phyloP scores from a whole-genome alignment of 306 rosid genomes.

The Trichosanthes cucumerina region DNA sequence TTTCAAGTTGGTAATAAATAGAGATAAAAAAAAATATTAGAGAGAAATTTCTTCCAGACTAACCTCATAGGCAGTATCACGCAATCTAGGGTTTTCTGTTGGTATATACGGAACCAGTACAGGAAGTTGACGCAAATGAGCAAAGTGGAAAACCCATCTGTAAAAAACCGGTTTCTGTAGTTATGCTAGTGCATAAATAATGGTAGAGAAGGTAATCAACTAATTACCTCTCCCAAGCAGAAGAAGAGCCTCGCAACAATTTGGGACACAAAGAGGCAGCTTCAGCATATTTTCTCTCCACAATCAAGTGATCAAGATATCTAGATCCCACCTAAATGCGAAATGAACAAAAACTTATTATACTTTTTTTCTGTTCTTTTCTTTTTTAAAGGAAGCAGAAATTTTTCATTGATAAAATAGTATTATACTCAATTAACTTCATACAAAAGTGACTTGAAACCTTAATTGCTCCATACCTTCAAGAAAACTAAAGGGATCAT shows the following conservation, averaged over 20 bases:
- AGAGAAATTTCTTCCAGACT: constrained; percentile 21
- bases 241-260: constrained; percentile 76
- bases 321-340: constrained; percentile 80
- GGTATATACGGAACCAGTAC: constrained; percentile 89
- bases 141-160: constrained; percentile 99
- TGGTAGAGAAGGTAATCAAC: neutral
- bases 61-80: constrained; percentile 97
- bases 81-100: constrained; percentile 67
- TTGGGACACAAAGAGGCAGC: constrained; percentile 94
- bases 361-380: neutral
- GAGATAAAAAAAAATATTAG: neutral
- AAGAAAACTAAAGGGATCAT: neutral
- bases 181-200: constrained; percentile 12
- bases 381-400: neutral
- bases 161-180: constrained; percentile 18
- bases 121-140: constrained; percentile 96
- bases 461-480: neutral
- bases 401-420: neutral
- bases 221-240: constrained; percentile 92
- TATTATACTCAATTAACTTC: neutral
- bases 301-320: constrained; percentile 94
- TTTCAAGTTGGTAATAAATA: constrained; percentile 7
- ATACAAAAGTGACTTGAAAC: neutral
- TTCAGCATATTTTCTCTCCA: constrained; percentile 89
- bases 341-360: neutral